Evolutionary conservation across 768 basidiomycete genomes (phyloP), one percentile per base, ranked within the genome.

Genomic region (Postia placenta): DNA sequence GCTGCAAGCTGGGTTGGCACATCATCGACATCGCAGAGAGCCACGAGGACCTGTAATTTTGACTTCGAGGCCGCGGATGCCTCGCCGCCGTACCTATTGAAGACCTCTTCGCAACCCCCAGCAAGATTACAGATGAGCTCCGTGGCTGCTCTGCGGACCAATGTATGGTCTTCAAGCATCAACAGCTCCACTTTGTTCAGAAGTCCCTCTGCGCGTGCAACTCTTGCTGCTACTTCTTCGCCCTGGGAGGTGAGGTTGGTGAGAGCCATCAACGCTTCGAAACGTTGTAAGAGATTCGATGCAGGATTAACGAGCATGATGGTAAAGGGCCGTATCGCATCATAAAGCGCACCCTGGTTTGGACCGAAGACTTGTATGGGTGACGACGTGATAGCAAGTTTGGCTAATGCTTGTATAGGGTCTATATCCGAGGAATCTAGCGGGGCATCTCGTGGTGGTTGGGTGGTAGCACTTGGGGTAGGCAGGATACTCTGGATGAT

Each of bases 201-300:
- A 25, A 90, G 64, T 2, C 79, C 80, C 7, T 81, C 75, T 0
- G 75, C 71, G 39, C 72, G 70, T 1, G 82, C 83, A 42, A 96
- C 78, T 40, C 85, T 79, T 17, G 77, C 71, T 2, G 89, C 82
- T 7, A 83, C 64, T 25, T 80, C 76, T 0, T 81, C 69, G 42
- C 78, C 79, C 45, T 89, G 76, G 15, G 92, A 93, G 0, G 95
- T 84, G 37, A 98, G 69, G 63, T 99, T 99, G 6, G 96, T 99
- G 45, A 99, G 74, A 1, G 92, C 94, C 95, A 98, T 97, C 57
- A 94, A 73, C 3, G 83, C 82, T 65, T 99, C 96, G 59, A 99
- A 99, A 35, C 78, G 78, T 60, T 96, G 92, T 5, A 98, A 70
- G 27, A 87, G 76, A 40, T 69, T 83, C 7, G 90, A 78, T 0